phyloP scores from a whole-genome alignment of 768 basidiomycete genomes.

The Amanita subjunquillea region DNA sequence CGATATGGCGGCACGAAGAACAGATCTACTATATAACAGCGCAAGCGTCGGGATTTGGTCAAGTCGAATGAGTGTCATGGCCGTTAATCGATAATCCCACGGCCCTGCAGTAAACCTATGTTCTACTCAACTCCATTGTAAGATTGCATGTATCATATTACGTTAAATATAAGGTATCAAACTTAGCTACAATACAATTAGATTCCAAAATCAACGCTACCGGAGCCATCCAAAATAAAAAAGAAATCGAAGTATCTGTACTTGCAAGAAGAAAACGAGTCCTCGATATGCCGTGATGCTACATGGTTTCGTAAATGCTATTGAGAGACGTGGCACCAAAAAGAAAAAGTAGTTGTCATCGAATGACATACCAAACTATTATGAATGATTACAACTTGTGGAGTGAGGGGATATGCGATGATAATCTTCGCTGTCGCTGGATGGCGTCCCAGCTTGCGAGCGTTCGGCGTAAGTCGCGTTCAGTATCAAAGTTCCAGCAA shows the following conservation, averaged over 20 bases:
- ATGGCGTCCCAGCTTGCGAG: slow-evolving; percentile 35
- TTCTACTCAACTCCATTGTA: neutral
- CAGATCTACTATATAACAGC: slow-evolving; percentile 35
- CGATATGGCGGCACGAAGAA: slow-evolving; percentile 23
- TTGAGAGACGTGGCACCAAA: no score
- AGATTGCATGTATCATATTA: neutral
- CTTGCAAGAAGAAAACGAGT: neutral
- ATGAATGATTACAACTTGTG: neutral
- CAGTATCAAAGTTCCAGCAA: slow-evolving; percentile 30
- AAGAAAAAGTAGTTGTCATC: neutral
- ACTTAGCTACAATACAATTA: slow-evolving; percentile 1
- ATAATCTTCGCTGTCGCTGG: slow-evolving; percentile 21
- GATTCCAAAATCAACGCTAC: neutral
- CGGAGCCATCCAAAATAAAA: neutral
- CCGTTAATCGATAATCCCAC: neutral
- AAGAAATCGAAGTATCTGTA: neutral
- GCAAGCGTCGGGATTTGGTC: slow-evolving; percentile 45
- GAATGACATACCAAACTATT: neutral
- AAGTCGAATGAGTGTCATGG: slow-evolving; percentile 16
- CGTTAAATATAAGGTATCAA: slow-evolving; percentile 5
- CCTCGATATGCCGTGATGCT: neutral
- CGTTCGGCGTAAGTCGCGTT: slow-evolving; percentile 39
- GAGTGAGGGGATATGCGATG: slow-evolving; percentile 10
- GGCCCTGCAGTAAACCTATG: no score
- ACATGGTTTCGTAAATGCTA: neutral